Base-by-base conservation (phyloP, 768 basidiomycete species). In the Suillus alpinus region DNA sequence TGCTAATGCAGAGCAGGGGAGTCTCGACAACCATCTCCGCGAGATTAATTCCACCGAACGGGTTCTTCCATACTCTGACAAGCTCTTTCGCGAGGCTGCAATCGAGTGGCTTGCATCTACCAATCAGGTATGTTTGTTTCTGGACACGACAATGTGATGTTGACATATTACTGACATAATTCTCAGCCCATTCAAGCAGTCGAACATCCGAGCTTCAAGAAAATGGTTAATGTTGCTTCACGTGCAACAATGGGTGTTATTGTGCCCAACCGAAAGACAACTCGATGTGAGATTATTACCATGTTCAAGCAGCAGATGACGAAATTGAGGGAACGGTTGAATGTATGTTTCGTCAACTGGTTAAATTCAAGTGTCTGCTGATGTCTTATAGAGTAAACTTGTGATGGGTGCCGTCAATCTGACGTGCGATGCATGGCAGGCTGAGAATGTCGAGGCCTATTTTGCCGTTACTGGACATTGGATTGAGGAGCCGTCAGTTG, bases 141-240 rank as follows among this genome's bases (percentile, higher is more conserved):
- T 34, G 2, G 32, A 34, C 32, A 34, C 9, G 32, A 41, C 39
- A 36, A 18, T 60, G 14, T 51, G n/a, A n/a, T n/a, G n/a, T n/a
- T n/a, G n/a, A n/a, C 23, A 56, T 34, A 12, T 43, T 41, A 10
- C 55, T 40, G 1, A 62, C 53, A 23, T 56, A 55, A 34, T 18
- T 36, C 18, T 36, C 60, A 73, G 67, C 78, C 76, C 0, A 58
- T 78, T 31, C 44, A 63, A 36, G 76, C 77, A 0, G 63, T 80
- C 8, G 67, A 78, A 31, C 76, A 80, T 61, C 73, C 75, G 4
- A 61, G 61, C 16, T 80, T 78, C 53, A 62, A 68, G 34, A 59
- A 70, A 1, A 78, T 80, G 78, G 76, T 80, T 37, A 59, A 76
- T 20, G 63, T 79, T 50, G 78, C 78, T 20, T 60, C 78, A 5